These are phyloP conservation scores for Tremellales sp. DNA, from an alignment of 1,284 basidiomycete genomes.

Conservation along the genomic window DNA sequence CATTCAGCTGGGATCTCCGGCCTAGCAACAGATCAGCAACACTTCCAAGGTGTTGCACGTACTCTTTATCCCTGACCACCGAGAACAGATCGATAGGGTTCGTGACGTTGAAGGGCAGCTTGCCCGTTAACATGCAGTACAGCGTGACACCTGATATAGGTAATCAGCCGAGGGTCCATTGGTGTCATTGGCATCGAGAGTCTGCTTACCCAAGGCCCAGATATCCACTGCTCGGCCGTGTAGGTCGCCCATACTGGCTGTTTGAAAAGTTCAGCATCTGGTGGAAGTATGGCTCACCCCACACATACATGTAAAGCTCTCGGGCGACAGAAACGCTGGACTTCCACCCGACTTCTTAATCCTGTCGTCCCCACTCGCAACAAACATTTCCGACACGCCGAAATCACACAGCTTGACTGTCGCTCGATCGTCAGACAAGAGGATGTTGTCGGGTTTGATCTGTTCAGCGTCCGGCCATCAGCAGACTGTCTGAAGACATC, in stretches of 20 bases:
- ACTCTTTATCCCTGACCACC: constrained; percentile 51
- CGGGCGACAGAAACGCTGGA: constrained; percentile 58
- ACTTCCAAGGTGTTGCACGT: constrained; percentile 14
- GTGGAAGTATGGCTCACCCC: constrained; percentile 6
- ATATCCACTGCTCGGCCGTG: constrained; percentile 55
- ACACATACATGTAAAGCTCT: constrained; percentile 42
- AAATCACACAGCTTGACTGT: constrained; percentile 58
- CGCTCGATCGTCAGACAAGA: constrained; percentile 51
- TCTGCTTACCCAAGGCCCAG: constrained; percentile 52
- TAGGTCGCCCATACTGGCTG: constrained; percentile 25
- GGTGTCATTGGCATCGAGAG: neutral
- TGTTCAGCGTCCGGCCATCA: constrained; percentile 8
- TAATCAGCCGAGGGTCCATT: neutral
- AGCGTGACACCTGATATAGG: constrained; percentile 51
- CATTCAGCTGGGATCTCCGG: constrained; percentile 45
- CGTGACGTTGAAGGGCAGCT: constrained; percentile 52
- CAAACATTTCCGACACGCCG: constrained; percentile 57
- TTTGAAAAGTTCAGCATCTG: constrained; percentile 4
- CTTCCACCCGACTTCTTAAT: constrained; percentile 52
- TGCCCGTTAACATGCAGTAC: constrained; percentile 55
- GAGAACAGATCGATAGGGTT: constrained; percentile 54
- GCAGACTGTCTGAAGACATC: neutral
- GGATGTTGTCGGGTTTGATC: constrained; percentile 56
- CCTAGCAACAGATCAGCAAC: constrained; percentile 12
- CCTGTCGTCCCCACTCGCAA: constrained; percentile 48